Conservation (phyloP, 1,284 basidiomycete genomes). For the Peniophora sp. region DNA sequence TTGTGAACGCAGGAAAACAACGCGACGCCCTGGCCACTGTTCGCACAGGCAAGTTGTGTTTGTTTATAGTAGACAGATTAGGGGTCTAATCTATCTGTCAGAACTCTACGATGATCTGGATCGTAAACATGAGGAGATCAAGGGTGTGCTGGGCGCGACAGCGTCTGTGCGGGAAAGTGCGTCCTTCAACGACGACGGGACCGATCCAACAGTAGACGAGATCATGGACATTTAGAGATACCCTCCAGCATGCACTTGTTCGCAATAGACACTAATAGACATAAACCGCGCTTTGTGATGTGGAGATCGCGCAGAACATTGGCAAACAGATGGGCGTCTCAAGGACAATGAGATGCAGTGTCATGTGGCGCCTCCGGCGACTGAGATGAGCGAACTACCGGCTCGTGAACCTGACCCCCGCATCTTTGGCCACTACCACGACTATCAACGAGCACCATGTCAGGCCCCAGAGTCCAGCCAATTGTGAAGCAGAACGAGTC, state of each 20-base stretch:
- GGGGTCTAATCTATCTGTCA: not conserved
- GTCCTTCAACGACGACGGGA: constrained; percentile 5
- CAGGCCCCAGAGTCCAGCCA: constrained; percentile 7
- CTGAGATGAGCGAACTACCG: not conserved
- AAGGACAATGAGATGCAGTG: too few species aligned
- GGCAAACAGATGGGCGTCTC: too few species aligned
- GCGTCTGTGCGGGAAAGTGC: constrained; percentile 13
- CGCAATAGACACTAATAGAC: too few species aligned
- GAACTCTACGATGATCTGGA: constrained; percentile 9
- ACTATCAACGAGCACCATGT: not conserved
- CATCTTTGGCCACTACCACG: not conserved
- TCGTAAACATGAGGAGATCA: constrained; percentile 11
- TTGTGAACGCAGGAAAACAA: not conserved
- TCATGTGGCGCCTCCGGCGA: too few species aligned
- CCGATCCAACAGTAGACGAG: not conserved
- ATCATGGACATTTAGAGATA: too few species aligned
- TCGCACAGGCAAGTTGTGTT: not conserved
- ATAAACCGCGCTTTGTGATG: too few species aligned
- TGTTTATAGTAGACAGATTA: not conserved
- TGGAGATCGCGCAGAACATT: too few species aligned
- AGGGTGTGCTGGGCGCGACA: constrained; percentile 7
- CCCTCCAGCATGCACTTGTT: too few species aligned
- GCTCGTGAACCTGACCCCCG: not conserved
- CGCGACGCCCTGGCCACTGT: not conserved
- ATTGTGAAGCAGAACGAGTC: constrained; percentile 3